Percentiles rank a stretch among this genome's conserved stretches.
Evolutionary conservation across 2,329 filamentous ascomycete species (phyloP).

Genomic region (Calonectria henricotiae): DNA sequence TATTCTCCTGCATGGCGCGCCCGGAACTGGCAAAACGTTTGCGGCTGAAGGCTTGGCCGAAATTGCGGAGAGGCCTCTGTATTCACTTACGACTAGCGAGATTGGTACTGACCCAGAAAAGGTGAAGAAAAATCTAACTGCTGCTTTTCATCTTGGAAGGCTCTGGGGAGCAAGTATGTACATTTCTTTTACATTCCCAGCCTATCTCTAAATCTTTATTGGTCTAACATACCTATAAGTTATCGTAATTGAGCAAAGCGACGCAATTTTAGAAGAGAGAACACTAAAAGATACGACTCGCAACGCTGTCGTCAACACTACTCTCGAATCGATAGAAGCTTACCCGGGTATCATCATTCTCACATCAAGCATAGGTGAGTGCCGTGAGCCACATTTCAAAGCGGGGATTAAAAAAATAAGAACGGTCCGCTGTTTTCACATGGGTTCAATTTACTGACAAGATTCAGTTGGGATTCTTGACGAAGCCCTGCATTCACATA

Average conservation of each 20-base stretch:
- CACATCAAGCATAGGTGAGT: not conserved
- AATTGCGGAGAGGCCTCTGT: not conserved
- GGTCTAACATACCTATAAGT: not conserved
- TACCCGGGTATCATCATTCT: not conserved
- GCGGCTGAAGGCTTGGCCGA: conserved; percentile 5
- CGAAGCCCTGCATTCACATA: not conserved
- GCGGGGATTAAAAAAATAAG: no score
- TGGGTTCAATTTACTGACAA: not conserved
- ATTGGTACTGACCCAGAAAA: not conserved
- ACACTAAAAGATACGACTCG: not conserved
- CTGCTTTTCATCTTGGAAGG: not conserved
- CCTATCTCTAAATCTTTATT: no score
- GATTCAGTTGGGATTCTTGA: not conserved
- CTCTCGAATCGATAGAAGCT: not conserved
- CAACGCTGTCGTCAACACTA: not conserved
- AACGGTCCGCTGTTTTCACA: not conserved
- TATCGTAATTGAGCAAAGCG: not conserved
- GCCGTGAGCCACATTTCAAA: no score
- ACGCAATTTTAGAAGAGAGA: not conserved
- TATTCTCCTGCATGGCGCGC: not conserved
- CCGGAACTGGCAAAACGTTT: conserved; percentile 13
- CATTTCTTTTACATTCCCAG: not conserved
- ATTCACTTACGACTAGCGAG: not conserved
- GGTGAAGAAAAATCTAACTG: not conserved
- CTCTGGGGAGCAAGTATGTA: not conserved